Evolutionary conservation across 2,329 filamentous ascomycete genomes (phyloP), one percentile per base, ranked within the genome.

Genomic region (Elsinoe necatrix): DNA sequence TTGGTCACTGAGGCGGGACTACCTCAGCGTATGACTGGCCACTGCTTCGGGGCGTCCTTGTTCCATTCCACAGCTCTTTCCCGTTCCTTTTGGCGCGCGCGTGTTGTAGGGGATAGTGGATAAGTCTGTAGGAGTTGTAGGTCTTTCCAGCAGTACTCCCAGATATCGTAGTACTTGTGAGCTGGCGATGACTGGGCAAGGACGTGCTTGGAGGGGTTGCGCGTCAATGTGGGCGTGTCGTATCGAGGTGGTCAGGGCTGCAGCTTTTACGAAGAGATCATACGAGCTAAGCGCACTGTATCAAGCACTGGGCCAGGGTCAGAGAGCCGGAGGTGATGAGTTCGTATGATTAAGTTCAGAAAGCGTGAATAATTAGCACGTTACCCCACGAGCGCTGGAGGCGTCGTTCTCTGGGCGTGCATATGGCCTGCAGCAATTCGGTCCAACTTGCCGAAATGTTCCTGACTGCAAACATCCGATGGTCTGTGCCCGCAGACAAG

Each of bases 351-450:
- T 9, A 47, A 27, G 42, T 21, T 25, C 25, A 21, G 41, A n/a
- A 43, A 34, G n/a, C 27, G n/a, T 50, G 27, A 34, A 50, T 18
- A 31, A 34, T 27, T 31, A 8, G 23, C 25, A 31, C 14, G 8
- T 31, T 50, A 52, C 48, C 48, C 48, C 48, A 39, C 48, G 48
- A 52, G 48, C 18, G 29, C 48, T 37, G 31, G 48, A 37, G n/a
- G 48, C 34, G 29, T 52, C 41, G 41, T 45, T 25, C 23, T 45
- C 41, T 45, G 7, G 41, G 48, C 48, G 21, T 29, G 48, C 48
- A 34, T 23, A 20, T 34, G 16, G 27, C 41, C 27, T 50, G 45
- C 45, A 50, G 45, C 21, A 29, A 8, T 52, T 31, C 23, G 48
- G 27, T 20, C 23, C 8, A 31, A 18, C 14, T 52, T 35, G 29